Conservation (phyloP, 2,329 filamentous ascomycete species). For the Fusarium metavorans region DNA sequence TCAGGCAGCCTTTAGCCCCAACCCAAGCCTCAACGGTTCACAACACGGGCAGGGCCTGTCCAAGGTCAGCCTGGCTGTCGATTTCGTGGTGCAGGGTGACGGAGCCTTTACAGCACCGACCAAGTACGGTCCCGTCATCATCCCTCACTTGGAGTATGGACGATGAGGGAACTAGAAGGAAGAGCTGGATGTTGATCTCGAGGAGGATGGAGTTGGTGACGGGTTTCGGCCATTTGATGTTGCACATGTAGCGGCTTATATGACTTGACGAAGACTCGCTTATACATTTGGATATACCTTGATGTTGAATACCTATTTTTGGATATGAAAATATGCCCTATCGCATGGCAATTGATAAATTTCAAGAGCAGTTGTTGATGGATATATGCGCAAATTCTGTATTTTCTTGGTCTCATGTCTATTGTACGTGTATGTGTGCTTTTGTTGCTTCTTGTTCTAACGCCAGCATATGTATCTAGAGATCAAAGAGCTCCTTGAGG, state of each 20-base stretch:
- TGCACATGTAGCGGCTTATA: constrained; percentile 35
- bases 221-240: not conserved
- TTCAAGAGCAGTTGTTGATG: not conserved
- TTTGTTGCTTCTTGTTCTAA: constrained; percentile 18
- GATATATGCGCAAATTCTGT: constrained; percentile 12
- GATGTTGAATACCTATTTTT: constrained; percentile 13
- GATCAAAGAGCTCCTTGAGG: constrained; percentile 83
- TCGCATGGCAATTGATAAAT: not conserved
- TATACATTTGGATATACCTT: constrained; percentile 42
- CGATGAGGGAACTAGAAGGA: constrained; percentile 40
- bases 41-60: constrained; percentile 59
- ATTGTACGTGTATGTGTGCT: constrained; percentile 24
- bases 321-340: not conserved
- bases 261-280: constrained; percentile 37
- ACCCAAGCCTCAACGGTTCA: constrained; percentile 49
- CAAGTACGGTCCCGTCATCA: constrained; percentile 96
- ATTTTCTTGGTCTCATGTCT: constrained; percentile 33
- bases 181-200: not conserved
- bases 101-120: constrained; percentile 83
- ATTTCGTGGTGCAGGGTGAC: constrained; percentile 97
- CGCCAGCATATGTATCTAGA: constrained; percentile 55
- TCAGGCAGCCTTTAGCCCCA: constrained; percentile 54
- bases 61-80: constrained; percentile 88
- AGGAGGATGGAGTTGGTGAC: not conserved
- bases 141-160: constrained; percentile 86